Conservation (phyloP, 257 asterid genomes). For the Salvia splendens region DNA sequence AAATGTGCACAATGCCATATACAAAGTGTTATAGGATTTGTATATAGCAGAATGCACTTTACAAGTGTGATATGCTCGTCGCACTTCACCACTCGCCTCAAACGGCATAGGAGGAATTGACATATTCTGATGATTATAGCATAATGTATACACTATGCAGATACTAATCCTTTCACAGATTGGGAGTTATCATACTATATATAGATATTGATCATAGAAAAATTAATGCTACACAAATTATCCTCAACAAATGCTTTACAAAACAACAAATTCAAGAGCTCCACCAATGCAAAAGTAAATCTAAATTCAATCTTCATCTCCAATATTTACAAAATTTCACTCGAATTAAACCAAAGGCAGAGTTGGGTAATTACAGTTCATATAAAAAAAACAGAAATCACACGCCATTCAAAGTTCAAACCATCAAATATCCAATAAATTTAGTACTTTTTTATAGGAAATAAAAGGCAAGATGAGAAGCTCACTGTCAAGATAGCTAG, state of each 20-base stretch:
- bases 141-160: not conserved
- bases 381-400: too few species aligned
- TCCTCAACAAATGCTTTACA: not conserved
- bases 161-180: not conserved
- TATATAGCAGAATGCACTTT: not conserved
- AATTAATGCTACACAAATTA: not conserved
- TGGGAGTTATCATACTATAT: not conserved
- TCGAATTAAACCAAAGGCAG: not conserved
- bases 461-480: not conserved
- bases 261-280: constrained; percentile 1
- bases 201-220: not conserved
- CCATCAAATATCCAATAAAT: too few species aligned
- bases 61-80: not conserved
- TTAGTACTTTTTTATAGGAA: not conserved
- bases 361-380: too few species aligned
- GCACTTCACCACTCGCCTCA: not conserved
- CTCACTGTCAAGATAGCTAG: constrained; percentile 98
- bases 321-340: constrained; percentile 1
- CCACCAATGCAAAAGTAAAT: not conserved
- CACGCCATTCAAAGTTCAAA: too few species aligned
- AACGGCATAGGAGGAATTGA: not conserved
- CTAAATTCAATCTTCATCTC: not conserved
- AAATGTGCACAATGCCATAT: too few species aligned
- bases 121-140: not conserved
- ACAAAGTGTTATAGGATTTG: too few species aligned